Percentiles rank a stretch among this genome's conserved stretches.
These are phyloP conservation scores for Brettanomyces bruxellensis DNA, from an alignment of 805 yeast genomes.

Conservation along the genomic window DNA sequence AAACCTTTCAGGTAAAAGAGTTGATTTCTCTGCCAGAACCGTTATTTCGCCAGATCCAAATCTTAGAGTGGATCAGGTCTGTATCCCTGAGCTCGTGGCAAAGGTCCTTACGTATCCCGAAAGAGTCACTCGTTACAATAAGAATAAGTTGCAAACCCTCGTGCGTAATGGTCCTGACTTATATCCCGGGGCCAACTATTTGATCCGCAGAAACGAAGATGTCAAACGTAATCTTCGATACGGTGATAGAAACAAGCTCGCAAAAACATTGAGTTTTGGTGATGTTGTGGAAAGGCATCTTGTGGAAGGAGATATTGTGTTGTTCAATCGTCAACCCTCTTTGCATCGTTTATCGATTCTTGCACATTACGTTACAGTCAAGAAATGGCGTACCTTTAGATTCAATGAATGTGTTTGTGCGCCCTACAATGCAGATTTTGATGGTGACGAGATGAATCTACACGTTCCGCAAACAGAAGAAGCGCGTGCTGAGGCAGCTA, in stretches of 20 bases:
- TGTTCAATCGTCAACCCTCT: slow-evolving; percentile 97
- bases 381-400: slow-evolving; percentile 98
- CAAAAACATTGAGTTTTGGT: slow-evolving; percentile 71
- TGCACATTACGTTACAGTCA: slow-evolving; percentile 89
- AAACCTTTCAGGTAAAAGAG: slow-evolving; percentile 95
- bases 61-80: slow-evolving; percentile 89
- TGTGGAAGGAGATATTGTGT: slow-evolving; percentile 93
- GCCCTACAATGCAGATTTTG: slow-evolving; percentile 98
- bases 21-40: slow-evolving; percentile 95
- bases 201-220: slow-evolving; percentile 72
- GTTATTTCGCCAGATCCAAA: slow-evolving; percentile 99
- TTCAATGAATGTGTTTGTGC: slow-evolving; percentile 98
- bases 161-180: slow-evolving; percentile 76
- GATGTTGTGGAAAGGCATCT: slow-evolving; percentile 94
- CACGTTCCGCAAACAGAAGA: slow-evolving; percentile 99
- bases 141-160: slow-evolving; percentile 62
- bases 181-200: slow-evolving; percentile 96
- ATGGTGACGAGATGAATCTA: slow-evolving; percentile 98
- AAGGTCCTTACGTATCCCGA: slow-evolving; percentile 95
- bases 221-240: slow-evolving; percentile 83
- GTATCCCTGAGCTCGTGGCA: slow-evolving; percentile 96
- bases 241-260: slow-evolving; percentile 75
- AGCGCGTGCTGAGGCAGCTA: slow-evolving; percentile 98
- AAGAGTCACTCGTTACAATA: slow-evolving; percentile 81
- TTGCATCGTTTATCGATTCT: slow-evolving; percentile 88